phyloP scores from a whole-genome alignment of 192 early-diverging fungal species.

The Mortierella alpina region DNA sequence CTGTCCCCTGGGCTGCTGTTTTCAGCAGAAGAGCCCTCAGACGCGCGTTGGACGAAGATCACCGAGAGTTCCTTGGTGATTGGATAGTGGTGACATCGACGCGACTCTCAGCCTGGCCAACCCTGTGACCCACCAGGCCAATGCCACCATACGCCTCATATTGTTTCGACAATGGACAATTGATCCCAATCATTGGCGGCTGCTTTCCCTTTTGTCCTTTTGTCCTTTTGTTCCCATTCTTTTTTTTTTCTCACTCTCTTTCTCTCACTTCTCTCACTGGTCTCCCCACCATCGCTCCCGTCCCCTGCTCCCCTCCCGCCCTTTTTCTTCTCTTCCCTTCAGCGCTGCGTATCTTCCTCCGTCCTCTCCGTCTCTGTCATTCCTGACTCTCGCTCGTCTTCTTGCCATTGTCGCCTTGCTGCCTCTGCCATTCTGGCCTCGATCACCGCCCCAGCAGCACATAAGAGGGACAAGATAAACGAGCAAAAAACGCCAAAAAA shows the following conservation, averaged over 20 bases:
- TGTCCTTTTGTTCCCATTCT: conserved; percentile 4
- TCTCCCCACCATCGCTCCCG: neutral
- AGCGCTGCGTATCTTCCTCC: neutral
- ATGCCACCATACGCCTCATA: neutral
- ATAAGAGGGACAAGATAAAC: conserved; percentile 4
- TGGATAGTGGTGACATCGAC: too few relatives aligned
- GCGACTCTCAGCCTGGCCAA: too few relatives aligned
- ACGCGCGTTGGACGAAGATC: neutral
- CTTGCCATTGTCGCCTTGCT: too few relatives aligned
- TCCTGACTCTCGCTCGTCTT: too few relatives aligned
- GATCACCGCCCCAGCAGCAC: neutral
- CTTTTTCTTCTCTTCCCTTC: neutral
- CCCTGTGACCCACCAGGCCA: neutral
- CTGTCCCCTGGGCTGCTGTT: neutral
- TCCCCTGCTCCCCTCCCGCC: neutral
- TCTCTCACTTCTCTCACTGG: neutral
- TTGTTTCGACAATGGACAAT: neutral
- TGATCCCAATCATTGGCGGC: neutral
- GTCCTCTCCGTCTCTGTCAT: too few relatives aligned
- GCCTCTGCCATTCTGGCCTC: too few relatives aligned
- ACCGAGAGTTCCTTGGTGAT: too few relatives aligned
- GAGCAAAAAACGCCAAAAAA: neutral
- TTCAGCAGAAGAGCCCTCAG: neutral
- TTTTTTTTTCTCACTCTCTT: neutral
- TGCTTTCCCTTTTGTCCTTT: neutral